These are phyloP conservation scores for Pyrenophora seminiperda DNA, from an alignment of 2,329 filamentous ascomycete genomes.

Conservation along the genomic window DNA sequence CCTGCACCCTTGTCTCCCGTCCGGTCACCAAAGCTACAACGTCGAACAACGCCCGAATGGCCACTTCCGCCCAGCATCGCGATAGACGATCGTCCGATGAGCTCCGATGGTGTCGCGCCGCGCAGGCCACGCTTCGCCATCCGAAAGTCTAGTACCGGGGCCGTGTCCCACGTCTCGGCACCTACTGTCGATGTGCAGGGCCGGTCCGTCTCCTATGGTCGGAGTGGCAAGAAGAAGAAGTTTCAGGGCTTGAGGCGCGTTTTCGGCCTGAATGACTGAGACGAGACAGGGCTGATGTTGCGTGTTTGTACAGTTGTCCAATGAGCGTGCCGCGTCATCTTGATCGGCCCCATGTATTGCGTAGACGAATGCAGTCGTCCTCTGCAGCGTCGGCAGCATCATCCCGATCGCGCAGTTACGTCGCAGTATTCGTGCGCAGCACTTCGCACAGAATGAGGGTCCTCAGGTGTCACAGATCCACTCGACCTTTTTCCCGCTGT, in stretches of 20 bases:
- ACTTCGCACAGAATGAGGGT: conserved; percentile 10
- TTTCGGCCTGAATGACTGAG: conserved; percentile 64
- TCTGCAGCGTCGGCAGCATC: conserved; percentile 8
- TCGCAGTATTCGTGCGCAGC: conserved; percentile 4
- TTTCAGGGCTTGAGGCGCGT: conserved; percentile 69
- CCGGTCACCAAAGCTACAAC: conserved; percentile 54
- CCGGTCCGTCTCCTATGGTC: conserved; percentile 31
- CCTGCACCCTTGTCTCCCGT: conserved; percentile 18
- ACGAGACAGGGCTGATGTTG: conserved; percentile 16
- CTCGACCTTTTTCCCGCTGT: too few species aligned
- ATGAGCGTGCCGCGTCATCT: neutral
- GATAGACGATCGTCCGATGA: conserved; percentile 36
- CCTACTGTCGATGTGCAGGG: conserved; percentile 28
- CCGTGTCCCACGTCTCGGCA: conserved; percentile 29
- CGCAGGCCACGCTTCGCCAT: conserved; percentile 30
- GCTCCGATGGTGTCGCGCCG: conserved; percentile 35
- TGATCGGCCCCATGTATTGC: neutral
- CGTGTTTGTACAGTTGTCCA: conserved; percentile 8
- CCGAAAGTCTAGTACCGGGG: conserved; percentile 25
- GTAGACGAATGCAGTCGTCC: conserved; percentile 5
- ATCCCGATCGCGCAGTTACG: conserved; percentile 3
- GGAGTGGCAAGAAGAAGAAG: conserved; percentile 64
- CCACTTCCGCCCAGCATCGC: conserved; percentile 51
- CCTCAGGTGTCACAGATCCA: conserved; percentile 10
- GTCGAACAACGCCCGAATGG: conserved; percentile 56